Evolutionary conservation across 768 basidiomycete genomes (phyloP).

Genomic region (Tricholomella constricta): DNA sequence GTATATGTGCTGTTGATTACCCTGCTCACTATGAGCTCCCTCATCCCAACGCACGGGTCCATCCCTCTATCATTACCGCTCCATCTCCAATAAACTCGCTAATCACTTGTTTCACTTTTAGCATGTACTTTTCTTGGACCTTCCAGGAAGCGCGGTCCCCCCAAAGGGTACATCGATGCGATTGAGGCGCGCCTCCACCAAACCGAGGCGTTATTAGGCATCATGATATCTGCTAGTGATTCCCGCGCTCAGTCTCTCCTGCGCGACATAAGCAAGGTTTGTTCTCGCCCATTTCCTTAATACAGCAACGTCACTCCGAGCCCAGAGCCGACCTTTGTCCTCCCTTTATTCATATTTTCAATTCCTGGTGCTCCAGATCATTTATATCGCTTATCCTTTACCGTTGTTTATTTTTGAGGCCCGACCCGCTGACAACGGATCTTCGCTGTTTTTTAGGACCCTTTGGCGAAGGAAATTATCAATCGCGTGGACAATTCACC

Average conservation of each 20-base stretch:
- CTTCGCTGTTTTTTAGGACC: constrained; percentile 50
- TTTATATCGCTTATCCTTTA: neutral
- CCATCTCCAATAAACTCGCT: constrained; percentile 8
- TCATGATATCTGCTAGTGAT: constrained; percentile 60
- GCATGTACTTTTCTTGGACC: constrained; percentile 80
- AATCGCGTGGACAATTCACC: constrained; percentile 78
- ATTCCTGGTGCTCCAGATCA: constrained; percentile 3
- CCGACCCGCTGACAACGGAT: constrained; percentile 5
- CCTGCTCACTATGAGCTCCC: neutral
- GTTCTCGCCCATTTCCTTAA: constrained; percentile 14
- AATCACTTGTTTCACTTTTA: constrained; percentile 27
- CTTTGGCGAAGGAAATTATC: constrained; percentile 79
- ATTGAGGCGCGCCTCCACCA: constrained; percentile 91
- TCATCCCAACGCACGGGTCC: neutral
- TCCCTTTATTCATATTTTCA: neutral
- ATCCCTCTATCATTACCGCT: constrained; percentile 12
- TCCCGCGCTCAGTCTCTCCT: constrained; percentile 46
- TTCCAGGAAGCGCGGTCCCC: constrained; percentile 81
- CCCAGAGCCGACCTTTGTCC: constrained; percentile 13
- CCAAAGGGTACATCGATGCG: constrained; percentile 95
- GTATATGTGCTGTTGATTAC: neutral
- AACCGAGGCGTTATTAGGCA: constrained; percentile 86
- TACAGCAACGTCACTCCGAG: neutral
- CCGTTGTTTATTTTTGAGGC: neutral
- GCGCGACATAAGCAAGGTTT: constrained; percentile 52